A percentile compares a stretch with the other conserved stretches of the same genome.
Conservation (phyloP, 2,329 filamentous ascomycete genomes). For the Colletotrichum chlorophyti region DNA sequence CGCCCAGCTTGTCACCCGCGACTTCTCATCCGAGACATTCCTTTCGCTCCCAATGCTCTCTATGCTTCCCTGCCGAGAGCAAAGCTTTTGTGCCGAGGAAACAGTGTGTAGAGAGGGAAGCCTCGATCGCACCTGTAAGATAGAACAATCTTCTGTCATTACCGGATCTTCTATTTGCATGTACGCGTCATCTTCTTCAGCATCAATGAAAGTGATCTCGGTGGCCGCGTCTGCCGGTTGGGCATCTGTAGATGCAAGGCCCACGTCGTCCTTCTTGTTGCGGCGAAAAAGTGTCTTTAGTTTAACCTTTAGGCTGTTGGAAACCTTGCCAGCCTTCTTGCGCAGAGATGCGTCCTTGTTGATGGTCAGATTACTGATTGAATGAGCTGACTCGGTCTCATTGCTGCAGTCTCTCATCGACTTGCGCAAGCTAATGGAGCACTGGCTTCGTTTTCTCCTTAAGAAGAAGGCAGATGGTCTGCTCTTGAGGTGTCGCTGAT, state of each 20-base stretch:
- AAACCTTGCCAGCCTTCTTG: slow-evolving; percentile 66
- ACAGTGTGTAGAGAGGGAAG: slow-evolving; percentile 58
- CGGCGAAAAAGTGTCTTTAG: slow-evolving; percentile 64
- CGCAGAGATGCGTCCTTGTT: slow-evolving; percentile 41
- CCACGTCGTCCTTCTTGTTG: slow-evolving; percentile 46
- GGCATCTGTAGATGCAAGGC: slow-evolving; percentile 57
- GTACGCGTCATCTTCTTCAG: slow-evolving; percentile 36
- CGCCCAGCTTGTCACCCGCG: slow-evolving; percentile 77
- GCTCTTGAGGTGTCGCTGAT: slow-evolving; percentile 43
- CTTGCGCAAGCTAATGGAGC: slow-evolving; percentile 48
- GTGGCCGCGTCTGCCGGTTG: slow-evolving; percentile 41
- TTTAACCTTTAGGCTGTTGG: slow-evolving; percentile 65
- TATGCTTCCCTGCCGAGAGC: slow-evolving; percentile 61
- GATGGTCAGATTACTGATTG: not conserved
- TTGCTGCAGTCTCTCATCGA: slow-evolving; percentile 47
- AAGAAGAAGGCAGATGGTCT: slow-evolving; percentile 54
- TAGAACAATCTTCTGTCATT: slow-evolving; percentile 47
- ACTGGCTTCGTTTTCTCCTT: slow-evolving; percentile 42
- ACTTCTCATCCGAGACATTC: slow-evolving; percentile 56
- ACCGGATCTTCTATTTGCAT: slow-evolving; percentile 41
- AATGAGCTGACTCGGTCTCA: slow-evolving; percentile 38
- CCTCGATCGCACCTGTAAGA: slow-evolving; percentile 56
- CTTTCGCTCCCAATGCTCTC: slow-evolving; percentile 53
- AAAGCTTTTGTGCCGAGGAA: slow-evolving; percentile 52
- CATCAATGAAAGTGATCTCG: not conserved